A percentile compares a stretch with the other conserved stretches of the same genome.
Evolutionary conservation across 164 flowering plant species (phyloP).

Genomic region (Vitis vinifera): DNA sequence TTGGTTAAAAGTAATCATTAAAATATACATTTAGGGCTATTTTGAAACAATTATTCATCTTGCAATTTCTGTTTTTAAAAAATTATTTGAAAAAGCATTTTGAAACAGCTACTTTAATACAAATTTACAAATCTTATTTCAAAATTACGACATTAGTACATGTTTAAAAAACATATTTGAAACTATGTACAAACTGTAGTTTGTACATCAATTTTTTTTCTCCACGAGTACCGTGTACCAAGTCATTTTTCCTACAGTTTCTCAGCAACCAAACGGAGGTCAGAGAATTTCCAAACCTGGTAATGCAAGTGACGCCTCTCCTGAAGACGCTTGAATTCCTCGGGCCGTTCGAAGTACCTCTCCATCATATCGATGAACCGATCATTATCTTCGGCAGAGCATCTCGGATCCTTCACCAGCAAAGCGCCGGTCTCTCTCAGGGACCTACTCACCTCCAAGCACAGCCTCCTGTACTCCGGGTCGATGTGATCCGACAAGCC

Average conservation of each 20-base stretch:
- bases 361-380: conserved; percentile 98
- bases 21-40: too few species aligned
- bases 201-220: too few species aligned
- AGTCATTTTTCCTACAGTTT: neutral
- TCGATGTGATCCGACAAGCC: conserved; percentile 7
- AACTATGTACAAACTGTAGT: too few species aligned
- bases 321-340: conserved; percentile 72
- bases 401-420: conserved; percentile 87
- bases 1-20: too few species aligned
- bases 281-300: conserved; percentile 50
- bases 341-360: conserved; percentile 64
- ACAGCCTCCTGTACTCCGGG: conserved; percentile 33
- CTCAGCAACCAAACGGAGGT: neutral
- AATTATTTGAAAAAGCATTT: too few species aligned
- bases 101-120: too few species aligned
- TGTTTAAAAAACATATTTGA: too few species aligned
- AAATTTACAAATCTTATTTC: too few species aligned
- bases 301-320: conserved; percentile 86
- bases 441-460: conserved; percentile 68
- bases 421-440: conserved; percentile 90
- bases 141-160: too few species aligned
- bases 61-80: too few species aligned
- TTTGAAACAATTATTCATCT: too few species aligned
- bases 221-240: too few species aligned
- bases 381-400: conserved; percentile 84